phyloP scores from a whole-genome alignment of 2,329 filamentous ascomycete genomes.

The Trichophyton rubrum region DNA sequence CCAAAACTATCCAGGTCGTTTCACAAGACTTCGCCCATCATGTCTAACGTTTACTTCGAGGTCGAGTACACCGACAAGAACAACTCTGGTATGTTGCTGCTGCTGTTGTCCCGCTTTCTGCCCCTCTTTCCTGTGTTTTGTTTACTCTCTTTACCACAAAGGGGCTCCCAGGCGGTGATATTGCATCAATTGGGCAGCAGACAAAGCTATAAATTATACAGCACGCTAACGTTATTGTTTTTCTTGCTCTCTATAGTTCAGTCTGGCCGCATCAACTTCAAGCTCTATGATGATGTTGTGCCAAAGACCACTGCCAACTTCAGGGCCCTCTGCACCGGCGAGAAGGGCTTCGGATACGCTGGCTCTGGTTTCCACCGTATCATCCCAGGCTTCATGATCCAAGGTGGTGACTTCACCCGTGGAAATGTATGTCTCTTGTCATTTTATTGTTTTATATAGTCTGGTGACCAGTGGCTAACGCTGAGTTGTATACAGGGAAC shows the following conservation, averaged over 20 bases:
- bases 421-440: constrained; percentile 56
- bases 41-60: constrained; percentile 67
- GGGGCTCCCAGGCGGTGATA: neutral
- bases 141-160: neutral
- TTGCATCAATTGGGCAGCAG: neutral
- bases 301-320: constrained; percentile 85
- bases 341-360: constrained; percentile 73
- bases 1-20: constrained; percentile 34
- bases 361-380: constrained; percentile 83
- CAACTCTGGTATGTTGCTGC: constrained; percentile 36
- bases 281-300: constrained; percentile 72
- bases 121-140: neutral
- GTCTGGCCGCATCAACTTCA: constrained; percentile 71
- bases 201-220: neutral
- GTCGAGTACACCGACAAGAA: constrained; percentile 48
- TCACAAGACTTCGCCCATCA: constrained; percentile 56
- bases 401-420: constrained; percentile 91
- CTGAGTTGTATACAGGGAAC: constrained; percentile 50
- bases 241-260: constrained; percentile 43
- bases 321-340: constrained; percentile 65
- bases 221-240: neutral
- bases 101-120: neutral
- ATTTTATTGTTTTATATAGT: neutral
- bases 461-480: constrained; percentile 10
- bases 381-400: constrained; percentile 88